These are phyloP conservation scores for Xanthoconium stramineum DNA, from an alignment of 768 basidiomycete species.

Conservation along the genomic window DNA sequence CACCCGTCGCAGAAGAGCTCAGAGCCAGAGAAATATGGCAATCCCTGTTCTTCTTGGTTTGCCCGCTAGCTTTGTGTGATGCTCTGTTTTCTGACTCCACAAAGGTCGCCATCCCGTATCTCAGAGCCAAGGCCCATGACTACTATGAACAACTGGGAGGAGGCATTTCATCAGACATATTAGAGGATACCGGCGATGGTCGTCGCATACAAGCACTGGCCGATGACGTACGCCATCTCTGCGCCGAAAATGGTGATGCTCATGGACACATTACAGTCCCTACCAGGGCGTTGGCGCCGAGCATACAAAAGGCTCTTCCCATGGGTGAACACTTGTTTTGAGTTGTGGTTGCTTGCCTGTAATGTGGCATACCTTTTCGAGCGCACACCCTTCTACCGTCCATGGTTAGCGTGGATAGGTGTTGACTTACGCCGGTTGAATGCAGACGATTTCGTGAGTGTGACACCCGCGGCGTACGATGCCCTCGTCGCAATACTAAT, in stretches of 20 bases:
- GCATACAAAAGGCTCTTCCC: conserved; percentile 78
- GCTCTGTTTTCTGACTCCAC: background rate
- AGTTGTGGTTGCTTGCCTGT: conserved; percentile 78
- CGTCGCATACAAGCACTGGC: conserved; percentile 45
- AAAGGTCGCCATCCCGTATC: conserved; percentile 81
- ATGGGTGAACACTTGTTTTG: conserved; percentile 71
- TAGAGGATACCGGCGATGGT: conserved; percentile 49
- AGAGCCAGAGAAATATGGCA: conserved; percentile 65
- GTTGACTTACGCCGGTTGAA: conserved; percentile 78
- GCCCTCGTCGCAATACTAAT: background rate
- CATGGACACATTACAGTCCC: conserved; percentile 37
- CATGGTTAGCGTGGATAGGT: conserved; percentile 87
- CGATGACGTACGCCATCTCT: conserved; percentile 45
- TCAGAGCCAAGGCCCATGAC: conserved; percentile 86
- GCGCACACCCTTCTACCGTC: conserved; percentile 79
- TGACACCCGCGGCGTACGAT: background rate
- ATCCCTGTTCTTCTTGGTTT: conserved; percentile 77
- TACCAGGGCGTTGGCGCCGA: conserved; percentile 51
- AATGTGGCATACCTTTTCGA: conserved; percentile 93
- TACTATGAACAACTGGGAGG: conserved; percentile 90
- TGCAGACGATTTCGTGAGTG: conserved; percentile 72
- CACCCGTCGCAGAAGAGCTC: conserved; percentile 64
- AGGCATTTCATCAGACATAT: conserved; percentile 62
- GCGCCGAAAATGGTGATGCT: background rate
- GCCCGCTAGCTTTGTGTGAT: conserved; percentile 23